A percentile compares a stretch with the other conserved stretches of the same genome.
Conservation (phyloP, 257 asterid species). For the Scutellaria baicalensis region DNA sequence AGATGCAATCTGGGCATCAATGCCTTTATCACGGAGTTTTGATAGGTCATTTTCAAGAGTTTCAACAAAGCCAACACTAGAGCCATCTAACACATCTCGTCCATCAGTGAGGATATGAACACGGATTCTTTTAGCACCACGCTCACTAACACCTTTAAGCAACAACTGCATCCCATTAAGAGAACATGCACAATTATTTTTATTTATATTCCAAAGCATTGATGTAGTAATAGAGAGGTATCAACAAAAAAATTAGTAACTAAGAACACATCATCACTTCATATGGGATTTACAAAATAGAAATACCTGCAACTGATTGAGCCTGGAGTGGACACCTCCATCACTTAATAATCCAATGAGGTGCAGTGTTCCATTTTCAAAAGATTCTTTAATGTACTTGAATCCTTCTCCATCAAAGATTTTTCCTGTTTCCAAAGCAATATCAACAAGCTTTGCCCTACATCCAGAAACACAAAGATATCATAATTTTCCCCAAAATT, state of each 20-base stretch:
- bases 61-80: conserved; percentile 79
- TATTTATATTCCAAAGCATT: not conserved
- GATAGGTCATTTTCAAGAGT: conserved; percentile 73
- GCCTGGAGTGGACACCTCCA: conserved; percentile 95
- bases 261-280: too few relatives aligned
- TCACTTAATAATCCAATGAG: conserved; percentile 82
- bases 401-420: conserved; percentile 78
- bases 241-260: too few relatives aligned
- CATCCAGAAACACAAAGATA: not conserved
- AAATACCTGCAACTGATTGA: conserved; percentile 79
- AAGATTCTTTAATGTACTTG: conserved; percentile 58
- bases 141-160: conserved; percentile 74
- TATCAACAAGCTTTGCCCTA: conserved; percentile 88
- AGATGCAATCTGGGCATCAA: conserved; percentile 89
- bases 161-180: conserved; percentile 46
- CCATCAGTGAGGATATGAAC: conserved; percentile 91
- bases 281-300: not conserved
- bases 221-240: not conserved
- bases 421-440: conserved; percentile 78
- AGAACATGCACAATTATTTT: not conserved
- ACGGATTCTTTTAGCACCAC: conserved; percentile 85
- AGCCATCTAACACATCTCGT: conserved; percentile 96
- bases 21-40: conserved; percentile 64
- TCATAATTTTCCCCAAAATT: not conserved
- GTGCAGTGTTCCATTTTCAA: conserved; percentile 66